Evolutionary conservation across 441 rosid species (phyloP).

Genomic region (Metrosideros polymorpha): DNA sequence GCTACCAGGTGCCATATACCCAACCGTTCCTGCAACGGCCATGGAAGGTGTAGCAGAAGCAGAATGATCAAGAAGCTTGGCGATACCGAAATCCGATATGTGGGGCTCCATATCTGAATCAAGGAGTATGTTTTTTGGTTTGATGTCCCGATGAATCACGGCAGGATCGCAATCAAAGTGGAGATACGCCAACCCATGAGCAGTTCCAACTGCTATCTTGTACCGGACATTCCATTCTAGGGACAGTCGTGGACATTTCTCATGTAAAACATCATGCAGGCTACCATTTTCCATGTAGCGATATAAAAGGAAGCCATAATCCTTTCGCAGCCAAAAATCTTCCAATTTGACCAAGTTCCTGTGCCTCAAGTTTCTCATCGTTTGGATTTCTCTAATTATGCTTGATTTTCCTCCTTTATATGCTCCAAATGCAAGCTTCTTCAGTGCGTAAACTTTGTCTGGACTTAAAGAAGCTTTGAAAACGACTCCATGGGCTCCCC

Average conservation of each 20-base stretch:
- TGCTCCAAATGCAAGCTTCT: conserved; percentile 44
- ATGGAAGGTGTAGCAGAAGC: conserved; percentile 27
- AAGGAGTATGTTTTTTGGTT: conserved; percentile 68
- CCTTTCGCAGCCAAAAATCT: conserved; percentile 69
- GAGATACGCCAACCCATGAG: conserved; percentile 76
- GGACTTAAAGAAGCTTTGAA: conserved; percentile 45
- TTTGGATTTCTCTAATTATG: conserved; percentile 59
- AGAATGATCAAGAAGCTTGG: conserved; percentile 50
- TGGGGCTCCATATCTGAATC: conserved; percentile 77
- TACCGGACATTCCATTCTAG: conserved; percentile 59
- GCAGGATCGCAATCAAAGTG: conserved; percentile 74
- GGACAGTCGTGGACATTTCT: conserved; percentile 8
- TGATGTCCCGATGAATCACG: conserved; percentile 70
- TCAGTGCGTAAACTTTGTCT: conserved; percentile 41
- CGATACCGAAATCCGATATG: conserved; percentile 76
- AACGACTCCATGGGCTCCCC: conserved; percentile 61
- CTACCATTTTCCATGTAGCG: conserved; percentile 73
- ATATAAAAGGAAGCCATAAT: conserved; percentile 58
- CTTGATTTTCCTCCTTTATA: conserved; percentile 36
- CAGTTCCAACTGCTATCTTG: conserved; percentile 53
- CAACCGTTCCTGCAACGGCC: conserved; percentile 51
- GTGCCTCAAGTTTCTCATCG: conserved; percentile 55
- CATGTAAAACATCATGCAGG: conserved; percentile 54
- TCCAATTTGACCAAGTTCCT: conserved; percentile 64
- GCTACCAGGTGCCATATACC: conserved; percentile 77